These are phyloP conservation scores for Phylloporus sp. DNA, from an alignment of 768 basidiomycete species.

Conservation along the genomic window DNA sequence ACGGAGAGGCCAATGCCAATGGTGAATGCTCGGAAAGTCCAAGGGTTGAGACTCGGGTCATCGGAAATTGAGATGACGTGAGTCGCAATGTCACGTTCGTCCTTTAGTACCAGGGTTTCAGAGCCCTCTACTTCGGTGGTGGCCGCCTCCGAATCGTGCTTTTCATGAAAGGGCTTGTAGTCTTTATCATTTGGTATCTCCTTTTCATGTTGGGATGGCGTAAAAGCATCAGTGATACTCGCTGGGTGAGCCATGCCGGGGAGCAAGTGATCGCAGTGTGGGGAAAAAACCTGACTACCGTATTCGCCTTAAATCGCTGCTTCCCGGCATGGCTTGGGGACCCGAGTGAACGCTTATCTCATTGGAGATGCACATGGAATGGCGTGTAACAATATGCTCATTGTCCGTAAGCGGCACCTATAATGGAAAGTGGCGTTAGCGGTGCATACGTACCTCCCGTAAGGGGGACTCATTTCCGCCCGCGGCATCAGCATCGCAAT, in stretches of 20 bases:
- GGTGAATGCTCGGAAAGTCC: conserved; percentile 46
- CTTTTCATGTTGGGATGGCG: neutral
- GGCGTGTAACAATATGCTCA: neutral
- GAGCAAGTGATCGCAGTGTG: neutral
- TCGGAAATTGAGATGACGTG: conserved; percentile 42
- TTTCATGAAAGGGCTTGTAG: conserved; percentile 23
- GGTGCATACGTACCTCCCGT: neutral
- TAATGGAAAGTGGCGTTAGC: neutral
- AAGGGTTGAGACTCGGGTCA: conserved; percentile 24
- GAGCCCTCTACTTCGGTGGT: conserved; percentile 9
- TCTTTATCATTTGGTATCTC: conserved; percentile 10
- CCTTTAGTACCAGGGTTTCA: conserved; percentile 28
- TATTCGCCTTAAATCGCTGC: neutral
- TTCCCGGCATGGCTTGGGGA: neutral
- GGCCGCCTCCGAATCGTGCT: conserved; percentile 34
- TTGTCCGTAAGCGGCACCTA: neutral
- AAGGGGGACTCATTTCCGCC: neutral
- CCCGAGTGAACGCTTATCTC: conserved; percentile 1
- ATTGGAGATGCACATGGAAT: neutral
- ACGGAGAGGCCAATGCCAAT: conserved; percentile 52
- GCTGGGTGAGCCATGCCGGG: conserved; percentile 8
- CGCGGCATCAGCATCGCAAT: neutral
- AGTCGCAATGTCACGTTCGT: conserved; percentile 47
- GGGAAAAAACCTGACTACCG: neutral
- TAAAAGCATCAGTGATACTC: neutral